Conservation (phyloP, 306 rosid species). For the Castanea mollissima region DNA sequence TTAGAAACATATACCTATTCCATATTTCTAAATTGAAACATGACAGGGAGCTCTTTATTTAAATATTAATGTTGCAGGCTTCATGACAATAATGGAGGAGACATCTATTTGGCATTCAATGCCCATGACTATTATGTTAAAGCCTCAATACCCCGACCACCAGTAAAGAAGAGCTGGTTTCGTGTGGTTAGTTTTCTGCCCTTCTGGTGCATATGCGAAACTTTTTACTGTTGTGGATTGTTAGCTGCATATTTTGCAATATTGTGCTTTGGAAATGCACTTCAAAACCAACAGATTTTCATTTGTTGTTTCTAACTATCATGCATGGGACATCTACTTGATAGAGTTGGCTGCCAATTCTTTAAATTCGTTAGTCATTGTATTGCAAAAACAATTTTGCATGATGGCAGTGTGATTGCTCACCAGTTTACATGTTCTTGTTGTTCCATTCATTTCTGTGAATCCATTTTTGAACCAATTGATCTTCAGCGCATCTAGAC, state of each 20-base stretch:
- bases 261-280: not conserved
- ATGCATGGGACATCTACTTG: not conserved
- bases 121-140: slow-evolving; percentile 63
- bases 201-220: not conserved
- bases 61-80: slow-evolving; percentile 47
- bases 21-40: not conserved
- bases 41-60: not conserved
- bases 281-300: not conserved
- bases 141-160: slow-evolving; percentile 60
- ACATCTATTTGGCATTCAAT: slow-evolving; percentile 87
- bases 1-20: not conserved
- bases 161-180: slow-evolving; percentile 62
- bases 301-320: not conserved
- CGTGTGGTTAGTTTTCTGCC: slow-evolving; percentile 78
- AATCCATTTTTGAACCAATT: not conserved
- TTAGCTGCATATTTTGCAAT: slow-evolving; percentile 16
- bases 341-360: not conserved
- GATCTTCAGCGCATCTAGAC: not conserved
- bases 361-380: not conserved
- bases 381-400: not conserved
- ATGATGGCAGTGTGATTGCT: not conserved
- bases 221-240: not conserved
- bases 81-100: slow-evolving; percentile 70
- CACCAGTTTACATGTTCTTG: not conserved
- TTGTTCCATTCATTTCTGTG: not conserved